Percentiles rank a stretch among this genome's conserved stretches.
phyloP scores from a whole-genome alignment of 352 stramenopile genomes.

The Phytophthora pini region DNA sequence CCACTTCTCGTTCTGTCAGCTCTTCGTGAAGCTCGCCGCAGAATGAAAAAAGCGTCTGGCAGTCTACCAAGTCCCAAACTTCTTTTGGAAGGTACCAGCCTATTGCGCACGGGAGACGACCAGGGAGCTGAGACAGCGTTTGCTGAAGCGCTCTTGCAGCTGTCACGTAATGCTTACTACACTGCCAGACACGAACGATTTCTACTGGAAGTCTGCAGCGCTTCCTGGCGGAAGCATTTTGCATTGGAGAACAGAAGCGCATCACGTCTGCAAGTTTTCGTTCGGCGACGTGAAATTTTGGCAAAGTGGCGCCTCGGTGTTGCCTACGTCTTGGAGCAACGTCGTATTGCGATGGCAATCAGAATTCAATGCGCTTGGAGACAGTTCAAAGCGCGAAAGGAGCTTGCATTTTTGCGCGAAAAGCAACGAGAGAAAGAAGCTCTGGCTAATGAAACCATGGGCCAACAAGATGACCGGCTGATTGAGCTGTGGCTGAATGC shows the following conservation, averaged over 20 bases:
- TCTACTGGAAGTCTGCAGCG: slow-evolving; percentile 46
- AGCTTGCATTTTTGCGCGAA: slow-evolving; percentile 33
- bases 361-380: slow-evolving; percentile 63
- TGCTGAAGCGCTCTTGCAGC: slow-evolving; percentile 39
- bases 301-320: slow-evolving; percentile 29
- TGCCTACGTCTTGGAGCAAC: slow-evolving; percentile 36
- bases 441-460: slow-evolving; percentile 45
- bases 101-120: slow-evolving; percentile 43
- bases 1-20: slow-evolving; percentile 49
- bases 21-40: slow-evolving; percentile 32
- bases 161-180: slow-evolving; percentile 42
- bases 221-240: slow-evolving; percentile 54
- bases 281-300: slow-evolving; percentile 22
- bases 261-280: slow-evolving; percentile 38
- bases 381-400: slow-evolving; percentile 25
- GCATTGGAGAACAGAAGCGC: slow-evolving; percentile 44
- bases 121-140: slow-evolving; percentile 40
- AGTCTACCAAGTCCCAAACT: slow-evolving; percentile 35
- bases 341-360: slow-evolving; percentile 34
- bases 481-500: slow-evolving; percentile 48
- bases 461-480: slow-evolving; percentile 47
- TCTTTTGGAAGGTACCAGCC: slow-evolving; percentile 50
- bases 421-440: slow-evolving; percentile 44
- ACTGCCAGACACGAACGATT: slow-evolving; percentile 55
- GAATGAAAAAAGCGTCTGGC: slow-evolving; percentile 5